A percentile compares a stretch with the other conserved stretches of the same genome.
These are phyloP conservation scores for Verticillium zaregamsianum DNA, from an alignment of 2,329 filamentous ascomycete species.

Conservation along the genomic window DNA sequence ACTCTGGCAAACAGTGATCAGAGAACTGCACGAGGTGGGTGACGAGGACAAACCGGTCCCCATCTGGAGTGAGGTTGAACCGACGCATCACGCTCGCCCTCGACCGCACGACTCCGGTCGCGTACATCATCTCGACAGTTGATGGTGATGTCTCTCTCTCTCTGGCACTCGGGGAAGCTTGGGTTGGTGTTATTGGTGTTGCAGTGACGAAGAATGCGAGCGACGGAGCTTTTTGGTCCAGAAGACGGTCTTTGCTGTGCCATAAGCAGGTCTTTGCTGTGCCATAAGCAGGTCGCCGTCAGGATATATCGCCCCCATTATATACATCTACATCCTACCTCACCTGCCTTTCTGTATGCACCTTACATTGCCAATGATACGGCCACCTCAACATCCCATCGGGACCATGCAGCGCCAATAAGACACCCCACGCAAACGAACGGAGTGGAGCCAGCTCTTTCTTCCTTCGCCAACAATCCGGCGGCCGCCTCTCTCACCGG, in stretches of 20 bases:
- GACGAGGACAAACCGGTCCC: slow-evolving; percentile 4
- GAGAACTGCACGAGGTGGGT: background rate
- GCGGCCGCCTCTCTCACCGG: background rate
- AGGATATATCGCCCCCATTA: background rate
- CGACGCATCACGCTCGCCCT: slow-evolving; percentile 1
- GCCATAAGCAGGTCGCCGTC: background rate
- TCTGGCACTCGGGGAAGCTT: background rate
- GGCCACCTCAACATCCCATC: background rate
- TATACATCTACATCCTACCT: background rate
- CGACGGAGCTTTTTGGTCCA: background rate
- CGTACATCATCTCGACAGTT: slow-evolving; percentile 2
- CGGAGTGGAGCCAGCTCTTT: background rate
- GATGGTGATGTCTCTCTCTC: no score
- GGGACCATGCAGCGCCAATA: background rate
- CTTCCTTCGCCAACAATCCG: background rate
- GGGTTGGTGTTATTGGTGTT: background rate
- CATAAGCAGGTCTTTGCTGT: background rate
- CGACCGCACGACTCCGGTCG: slow-evolving; percentile 5
- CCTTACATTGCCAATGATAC: background rate
- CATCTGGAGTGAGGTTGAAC: background rate
- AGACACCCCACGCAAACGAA: background rate
- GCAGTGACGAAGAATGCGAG: background rate
- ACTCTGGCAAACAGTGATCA: background rate
- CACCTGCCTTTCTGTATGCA: background rate
- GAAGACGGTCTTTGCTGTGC: background rate